Conservation (phyloP, 331 rosid species). For the Pyracantha coccinea region DNA sequence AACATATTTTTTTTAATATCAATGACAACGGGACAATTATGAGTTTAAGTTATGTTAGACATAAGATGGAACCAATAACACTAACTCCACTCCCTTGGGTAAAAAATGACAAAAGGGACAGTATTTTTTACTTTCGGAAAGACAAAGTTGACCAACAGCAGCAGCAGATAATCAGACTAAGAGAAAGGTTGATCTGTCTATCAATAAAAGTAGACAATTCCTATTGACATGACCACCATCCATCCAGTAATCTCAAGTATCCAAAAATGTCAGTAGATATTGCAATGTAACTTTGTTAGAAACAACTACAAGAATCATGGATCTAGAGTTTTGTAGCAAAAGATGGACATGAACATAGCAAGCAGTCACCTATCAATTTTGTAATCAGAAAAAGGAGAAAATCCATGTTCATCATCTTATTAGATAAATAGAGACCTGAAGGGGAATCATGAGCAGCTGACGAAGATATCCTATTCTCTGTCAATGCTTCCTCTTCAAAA, state of each 20-base stretch:
- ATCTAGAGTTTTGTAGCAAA: neutral
- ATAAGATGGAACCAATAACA: neutral
- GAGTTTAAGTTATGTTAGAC: neutral
- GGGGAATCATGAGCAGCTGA: constrained; percentile 29
- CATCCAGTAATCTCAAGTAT: neutral
- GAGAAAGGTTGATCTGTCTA: neutral
- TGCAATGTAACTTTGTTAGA: neutral
- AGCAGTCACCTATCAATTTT: neutral
- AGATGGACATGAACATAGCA: neutral
- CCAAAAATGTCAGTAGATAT: too few species aligned
- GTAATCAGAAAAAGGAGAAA: neutral
- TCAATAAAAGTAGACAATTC: too few species aligned
- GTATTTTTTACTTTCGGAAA: neutral
- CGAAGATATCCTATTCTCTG: constrained; percentile 28
- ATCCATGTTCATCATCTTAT: neutral
- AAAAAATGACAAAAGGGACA: neutral
- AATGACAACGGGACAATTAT: neutral
- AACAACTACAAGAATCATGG: neutral
- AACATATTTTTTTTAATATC: neutral
- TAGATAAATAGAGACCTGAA: constrained; percentile 27
- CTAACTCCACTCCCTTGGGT: neutral
- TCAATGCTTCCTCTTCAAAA: constrained; percentile 73
- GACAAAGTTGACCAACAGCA: neutral
- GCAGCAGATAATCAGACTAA: neutral
- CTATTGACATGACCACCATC: neutral